Percentiles rank a stretch among this genome's conserved stretches.
Conservation (phyloP, 257 asterid genomes). For the Leptodermis oblonga region DNA sequence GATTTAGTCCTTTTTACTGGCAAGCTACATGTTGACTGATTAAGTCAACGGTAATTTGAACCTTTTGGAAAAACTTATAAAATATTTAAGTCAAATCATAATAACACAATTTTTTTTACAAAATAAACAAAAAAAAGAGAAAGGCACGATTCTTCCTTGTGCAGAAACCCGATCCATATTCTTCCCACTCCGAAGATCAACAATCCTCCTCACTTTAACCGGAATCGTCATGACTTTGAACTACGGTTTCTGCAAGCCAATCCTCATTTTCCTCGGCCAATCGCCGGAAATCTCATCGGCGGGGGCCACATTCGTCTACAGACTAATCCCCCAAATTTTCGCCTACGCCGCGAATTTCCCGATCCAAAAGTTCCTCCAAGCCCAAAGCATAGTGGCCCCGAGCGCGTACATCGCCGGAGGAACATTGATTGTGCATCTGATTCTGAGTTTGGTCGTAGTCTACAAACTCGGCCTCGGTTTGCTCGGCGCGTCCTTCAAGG, state of each 20-base stretch:
- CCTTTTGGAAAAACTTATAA: too few species aligned
- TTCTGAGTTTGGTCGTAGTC: background rate
- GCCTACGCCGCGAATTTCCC: background rate
- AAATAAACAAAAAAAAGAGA: too few species aligned
- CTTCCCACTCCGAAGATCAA: too few species aligned
- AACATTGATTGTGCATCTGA: background rate
- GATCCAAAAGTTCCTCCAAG: background rate
- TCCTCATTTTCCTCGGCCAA: background rate
- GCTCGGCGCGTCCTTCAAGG: background rate
- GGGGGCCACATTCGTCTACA: background rate
- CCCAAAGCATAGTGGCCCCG: background rate
- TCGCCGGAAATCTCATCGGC: background rate
- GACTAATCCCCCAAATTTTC: background rate
- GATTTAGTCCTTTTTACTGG: too few species aligned
- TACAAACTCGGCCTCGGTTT: too few species aligned
- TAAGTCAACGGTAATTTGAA: too few species aligned
- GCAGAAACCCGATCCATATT: background rate
- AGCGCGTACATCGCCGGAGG: background rate
- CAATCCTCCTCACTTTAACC: background rate
- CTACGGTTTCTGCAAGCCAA: background rate
- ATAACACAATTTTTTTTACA: too few species aligned
- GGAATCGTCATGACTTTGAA: background rate
- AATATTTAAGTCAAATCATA: too few species aligned
- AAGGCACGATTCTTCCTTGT: too few species aligned
- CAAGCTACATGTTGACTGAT: too few species aligned